Evolutionary conservation across 768 basidiomycete genomes (phyloP).

Genomic region (Pleurotus tuber-regium): DNA sequence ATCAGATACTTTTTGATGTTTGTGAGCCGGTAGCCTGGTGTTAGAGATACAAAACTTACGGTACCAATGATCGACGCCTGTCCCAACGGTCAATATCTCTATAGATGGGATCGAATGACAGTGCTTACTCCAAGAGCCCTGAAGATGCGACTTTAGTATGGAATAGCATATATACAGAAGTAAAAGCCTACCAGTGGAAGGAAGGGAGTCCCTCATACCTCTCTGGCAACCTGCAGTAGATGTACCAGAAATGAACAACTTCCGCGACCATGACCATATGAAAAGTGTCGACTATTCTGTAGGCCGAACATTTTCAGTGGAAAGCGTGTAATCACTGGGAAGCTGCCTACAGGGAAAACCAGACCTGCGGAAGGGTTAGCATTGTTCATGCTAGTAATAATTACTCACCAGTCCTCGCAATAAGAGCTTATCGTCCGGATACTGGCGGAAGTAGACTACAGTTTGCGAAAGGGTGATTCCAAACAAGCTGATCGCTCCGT

Average conservation of each 20-base stretch:
- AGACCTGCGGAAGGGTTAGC: too few relatives aligned
- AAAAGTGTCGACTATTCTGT: constrained; percentile 13
- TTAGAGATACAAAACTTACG: too few relatives aligned
- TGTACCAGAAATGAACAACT: constrained; percentile 14
- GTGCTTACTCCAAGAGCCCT: constrained; percentile 12
- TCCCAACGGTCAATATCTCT: too few relatives aligned
- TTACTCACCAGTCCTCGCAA: constrained; percentile 5
- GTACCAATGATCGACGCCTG: constrained; percentile 15
- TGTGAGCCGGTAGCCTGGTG: too few relatives aligned
- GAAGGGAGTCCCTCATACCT: constrained; percentile 10
- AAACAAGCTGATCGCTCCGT: constrained; percentile 14
- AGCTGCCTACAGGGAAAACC: constrained; percentile 7
- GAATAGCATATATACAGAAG: too few relatives aligned
- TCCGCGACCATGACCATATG: constrained; percentile 15
- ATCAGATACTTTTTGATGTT: constrained; percentile 15
- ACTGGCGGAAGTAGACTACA: constrained; percentile 13
- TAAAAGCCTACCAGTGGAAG: constrained; percentile 10
- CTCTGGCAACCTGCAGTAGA: constrained; percentile 14
- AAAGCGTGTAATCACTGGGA: background rate
- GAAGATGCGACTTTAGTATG: too few relatives aligned
- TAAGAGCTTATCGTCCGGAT: constrained; percentile 9
- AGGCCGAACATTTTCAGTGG: background rate
- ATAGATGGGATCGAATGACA: too few relatives aligned
- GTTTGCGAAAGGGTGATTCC: constrained; percentile 14
- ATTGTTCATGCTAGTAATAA: too few relatives aligned